Conservation (phyloP, 768 basidiomycete genomes). For the Phaeolepiota aurea region DNA sequence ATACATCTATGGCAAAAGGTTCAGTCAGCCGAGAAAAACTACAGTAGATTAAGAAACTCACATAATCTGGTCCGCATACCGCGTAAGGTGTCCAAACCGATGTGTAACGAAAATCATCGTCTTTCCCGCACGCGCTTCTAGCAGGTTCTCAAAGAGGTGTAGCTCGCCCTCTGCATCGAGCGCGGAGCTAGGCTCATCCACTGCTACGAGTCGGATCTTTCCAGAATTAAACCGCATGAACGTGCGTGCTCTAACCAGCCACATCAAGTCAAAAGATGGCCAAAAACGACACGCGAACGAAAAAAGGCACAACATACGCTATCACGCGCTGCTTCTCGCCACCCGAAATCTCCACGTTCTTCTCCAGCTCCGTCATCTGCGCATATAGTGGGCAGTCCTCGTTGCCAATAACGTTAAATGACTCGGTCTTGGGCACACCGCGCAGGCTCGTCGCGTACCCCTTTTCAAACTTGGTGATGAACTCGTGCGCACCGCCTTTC, state of each 20-base stretch:
- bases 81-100: conserved; percentile 40
- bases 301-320: conserved; percentile 26
- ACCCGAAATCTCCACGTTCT: conserved; percentile 25
- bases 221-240: conserved; percentile 35
- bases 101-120: conserved; percentile 54
- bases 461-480: conserved; percentile 27
- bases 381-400: conserved; percentile 15
- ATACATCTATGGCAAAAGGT: conserved; percentile 25
- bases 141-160: conserved; percentile 32
- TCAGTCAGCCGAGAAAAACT: conserved; percentile 1
- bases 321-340: conserved; percentile 43
- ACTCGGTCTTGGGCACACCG: conserved; percentile 15
- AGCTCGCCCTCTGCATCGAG: conserved; percentile 49
- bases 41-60: conserved; percentile 17
- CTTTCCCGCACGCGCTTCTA: conserved; percentile 30
- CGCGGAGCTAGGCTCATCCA: conserved; percentile 54
- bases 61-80: conserved; percentile 44
- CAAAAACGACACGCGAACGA: too few species aligned
- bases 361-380: conserved; percentile 15
- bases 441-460: conserved; percentile 32
- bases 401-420: conserved; percentile 22
- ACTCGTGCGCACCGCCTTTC: conserved; percentile 29
- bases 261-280: conserved; percentile 4
- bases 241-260: conserved; percentile 28
- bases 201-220: conserved; percentile 36